Percentiles rank a stretch among this genome's conserved stretches.
Conservation (phyloP, 805 yeast species). For the Komagataella phaffii region DNA sequence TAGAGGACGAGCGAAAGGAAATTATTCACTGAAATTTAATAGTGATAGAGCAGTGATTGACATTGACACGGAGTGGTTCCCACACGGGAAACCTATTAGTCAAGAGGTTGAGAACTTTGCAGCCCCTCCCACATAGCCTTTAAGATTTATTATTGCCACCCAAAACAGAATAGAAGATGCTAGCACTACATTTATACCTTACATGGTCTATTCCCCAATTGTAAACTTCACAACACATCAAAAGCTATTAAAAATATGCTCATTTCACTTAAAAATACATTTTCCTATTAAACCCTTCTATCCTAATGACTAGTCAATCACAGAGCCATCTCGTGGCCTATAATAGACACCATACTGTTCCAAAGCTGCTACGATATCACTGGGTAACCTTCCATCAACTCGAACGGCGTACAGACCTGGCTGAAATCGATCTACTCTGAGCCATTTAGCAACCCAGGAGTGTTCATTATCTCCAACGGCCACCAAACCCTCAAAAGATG, state of each 20-base stretch:
- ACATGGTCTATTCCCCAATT: background rate
- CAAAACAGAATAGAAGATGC: background rate
- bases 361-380: constrained; percentile 64
- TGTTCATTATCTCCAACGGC: constrained; percentile 75
- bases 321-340: constrained; percentile 92
- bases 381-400: constrained; percentile 83
- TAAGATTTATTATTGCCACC: background rate
- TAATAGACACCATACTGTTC: constrained; percentile 67
- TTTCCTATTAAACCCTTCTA: constrained; percentile 29
- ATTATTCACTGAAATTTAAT: background rate
- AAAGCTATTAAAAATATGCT: constrained; percentile 1
- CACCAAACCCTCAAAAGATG: constrained; percentile 89
- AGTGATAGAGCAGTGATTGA: no score
- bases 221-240: background rate
- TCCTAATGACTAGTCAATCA: constrained; percentile 14
- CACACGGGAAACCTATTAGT: no score
- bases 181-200: background rate
- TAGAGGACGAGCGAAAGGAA: background rate
- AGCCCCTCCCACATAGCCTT: background rate
- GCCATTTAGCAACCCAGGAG: constrained; percentile 97
- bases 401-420: constrained; percentile 92
- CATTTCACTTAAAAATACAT: constrained; percentile 8
- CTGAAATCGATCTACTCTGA: constrained; percentile 76
- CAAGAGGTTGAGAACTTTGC: background rate
- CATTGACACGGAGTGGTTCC: no score